Base-by-base conservation (phyloP, 371 early-diverging fungal species). In the Capillidium heterosporum region DNA sequence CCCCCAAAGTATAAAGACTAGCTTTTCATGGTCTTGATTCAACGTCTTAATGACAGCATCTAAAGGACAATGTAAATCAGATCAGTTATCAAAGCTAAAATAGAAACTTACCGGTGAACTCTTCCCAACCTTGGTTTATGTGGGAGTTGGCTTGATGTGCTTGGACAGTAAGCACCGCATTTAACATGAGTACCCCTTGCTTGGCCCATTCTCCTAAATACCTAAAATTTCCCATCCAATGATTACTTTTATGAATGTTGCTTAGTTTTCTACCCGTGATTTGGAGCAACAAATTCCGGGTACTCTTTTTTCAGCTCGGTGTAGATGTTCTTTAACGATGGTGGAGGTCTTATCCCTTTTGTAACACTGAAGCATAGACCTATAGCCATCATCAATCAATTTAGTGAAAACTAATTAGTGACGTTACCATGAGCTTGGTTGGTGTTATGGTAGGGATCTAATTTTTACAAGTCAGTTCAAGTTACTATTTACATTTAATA, bases 1-100 rank as follows among this genome's bases (percentile, higher is more conserved):
- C n/a, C 99, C 99, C 98, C 98, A 97, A n/a, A 97, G 75, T 70
- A 99, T 80, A 70, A 99, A 99, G 40, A 96, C 98, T 17, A 94
- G 75, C 47, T 81, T 67, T 0, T 60, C 57, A 4, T 73, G 68
- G 31, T 71, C 67, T 19, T 75, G 69, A 63, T 78, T 87, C 48
- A 99, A 64, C 46, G 81, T 67, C 13, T 70, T 62, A 42, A 99
- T 76, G 21, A 95, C 80, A 1, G 82, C 76, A 64, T 96, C 87
- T 71, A 61, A 1, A 24, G 2, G n/a, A n/a, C n/a, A n/a, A n/a
- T n/a, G 1, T 31, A 58, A 39, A 28, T 21, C 42, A 58, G 24
- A 19, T n/a, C 47, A 21, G 44, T 27, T 27, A 43, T 32, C 17
- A 32, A 32, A n/a, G 19, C 13, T 49, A n/a, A 40, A 41, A 11